A percentile compares a stretch with the other conserved stretches of the same genome.
Conservation (phyloP, 176 grass and related monocot species). For the Raddia distichophylla region DNA sequence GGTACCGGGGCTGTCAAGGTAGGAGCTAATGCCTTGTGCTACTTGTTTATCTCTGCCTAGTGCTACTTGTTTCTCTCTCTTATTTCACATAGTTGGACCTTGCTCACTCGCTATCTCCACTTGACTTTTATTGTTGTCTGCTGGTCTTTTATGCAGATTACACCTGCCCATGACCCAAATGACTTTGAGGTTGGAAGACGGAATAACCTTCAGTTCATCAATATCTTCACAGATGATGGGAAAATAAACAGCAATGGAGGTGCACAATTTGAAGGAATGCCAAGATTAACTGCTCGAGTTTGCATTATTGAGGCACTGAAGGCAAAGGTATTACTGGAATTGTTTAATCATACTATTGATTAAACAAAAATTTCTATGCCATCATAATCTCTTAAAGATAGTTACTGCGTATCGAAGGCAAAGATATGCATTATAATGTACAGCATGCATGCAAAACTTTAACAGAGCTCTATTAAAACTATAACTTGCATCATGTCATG, state of each 20-base stretch:
- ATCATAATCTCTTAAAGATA: not conserved
- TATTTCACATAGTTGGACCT: constrained; percentile 21
- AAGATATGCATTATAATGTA: too few species aligned
- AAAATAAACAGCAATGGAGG: constrained; percentile 84
- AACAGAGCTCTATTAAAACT: not conserved
- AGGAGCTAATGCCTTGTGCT: not conserved
- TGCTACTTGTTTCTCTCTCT: not conserved
- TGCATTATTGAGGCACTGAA: constrained; percentile 70
- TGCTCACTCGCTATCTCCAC: not conserved
- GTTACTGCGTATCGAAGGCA: not conserved
- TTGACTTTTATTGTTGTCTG: constrained; percentile 20
- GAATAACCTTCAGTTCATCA: constrained; percentile 86
- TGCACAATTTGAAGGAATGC: constrained; percentile 80
- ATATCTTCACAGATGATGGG: constrained; percentile 88
- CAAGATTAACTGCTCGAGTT: constrained; percentile 66
- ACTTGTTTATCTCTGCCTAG: too few species aligned
- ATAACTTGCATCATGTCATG: not conserved
- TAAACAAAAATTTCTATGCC: constrained; percentile 13
- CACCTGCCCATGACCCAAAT: constrained; percentile 88
- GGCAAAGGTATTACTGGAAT: constrained; percentile 54
- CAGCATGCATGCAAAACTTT: not conserved
- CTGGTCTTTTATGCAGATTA: constrained; percentile 63
- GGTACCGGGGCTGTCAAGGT: constrained; percentile 96
- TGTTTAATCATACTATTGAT: not conserved
- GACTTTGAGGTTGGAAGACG: constrained; percentile 94